Evolutionary conservation across 2,329 filamentous ascomycete genomes (phyloP).

Genomic region (Periconia sp.): DNA sequence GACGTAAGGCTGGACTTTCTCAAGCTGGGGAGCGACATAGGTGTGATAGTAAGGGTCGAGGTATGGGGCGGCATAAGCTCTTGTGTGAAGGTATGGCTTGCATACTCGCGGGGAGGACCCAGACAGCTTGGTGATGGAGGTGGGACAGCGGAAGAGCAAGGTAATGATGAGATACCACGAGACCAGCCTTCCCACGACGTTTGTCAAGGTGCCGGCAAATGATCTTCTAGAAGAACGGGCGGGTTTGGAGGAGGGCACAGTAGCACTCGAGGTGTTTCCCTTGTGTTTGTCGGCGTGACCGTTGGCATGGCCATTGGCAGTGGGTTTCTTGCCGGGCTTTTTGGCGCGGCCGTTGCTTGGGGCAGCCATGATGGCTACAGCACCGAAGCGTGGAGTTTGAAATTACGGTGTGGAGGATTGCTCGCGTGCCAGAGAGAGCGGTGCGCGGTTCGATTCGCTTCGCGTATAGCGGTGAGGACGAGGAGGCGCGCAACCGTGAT

Average conservation of each 20-base stretch:
- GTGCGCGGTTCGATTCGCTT: background rate
- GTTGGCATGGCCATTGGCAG: slow-evolving; percentile 28
- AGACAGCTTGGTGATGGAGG: slow-evolving; percentile 66
- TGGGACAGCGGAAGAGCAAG: slow-evolving; percentile 79
- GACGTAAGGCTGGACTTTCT: slow-evolving; percentile 73
- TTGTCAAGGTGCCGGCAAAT: slow-evolving; percentile 31
- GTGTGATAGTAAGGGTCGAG: slow-evolving; percentile 81
- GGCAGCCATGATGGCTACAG: slow-evolving; percentile 36
- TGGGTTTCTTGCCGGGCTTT: slow-evolving; percentile 32
- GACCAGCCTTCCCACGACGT: slow-evolving; percentile 56
- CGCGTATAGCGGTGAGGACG: background rate
- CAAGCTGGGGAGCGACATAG: slow-evolving; percentile 82
- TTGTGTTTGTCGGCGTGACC: slow-evolving; percentile 31
- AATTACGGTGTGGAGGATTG: slow-evolving; percentile 5
- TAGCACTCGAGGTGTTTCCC: slow-evolving; percentile 12
- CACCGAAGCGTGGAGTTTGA: slow-evolving; percentile 1
- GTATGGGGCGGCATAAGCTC: slow-evolving; percentile 70
- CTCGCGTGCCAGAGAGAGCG: slow-evolving; percentile 15
- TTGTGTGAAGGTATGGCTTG: slow-evolving; percentile 73
- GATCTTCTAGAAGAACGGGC: slow-evolving; percentile 21
- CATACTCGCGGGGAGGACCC: slow-evolving; percentile 76
- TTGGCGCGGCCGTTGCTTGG: slow-evolving; percentile 42
- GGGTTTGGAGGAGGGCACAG: slow-evolving; percentile 16
- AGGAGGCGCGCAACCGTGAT: too few species aligned
- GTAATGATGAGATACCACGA: slow-evolving; percentile 88